Base-by-base conservation (phyloP, 169 alveolate genomes). In the Plasmodium vivax region DNA sequence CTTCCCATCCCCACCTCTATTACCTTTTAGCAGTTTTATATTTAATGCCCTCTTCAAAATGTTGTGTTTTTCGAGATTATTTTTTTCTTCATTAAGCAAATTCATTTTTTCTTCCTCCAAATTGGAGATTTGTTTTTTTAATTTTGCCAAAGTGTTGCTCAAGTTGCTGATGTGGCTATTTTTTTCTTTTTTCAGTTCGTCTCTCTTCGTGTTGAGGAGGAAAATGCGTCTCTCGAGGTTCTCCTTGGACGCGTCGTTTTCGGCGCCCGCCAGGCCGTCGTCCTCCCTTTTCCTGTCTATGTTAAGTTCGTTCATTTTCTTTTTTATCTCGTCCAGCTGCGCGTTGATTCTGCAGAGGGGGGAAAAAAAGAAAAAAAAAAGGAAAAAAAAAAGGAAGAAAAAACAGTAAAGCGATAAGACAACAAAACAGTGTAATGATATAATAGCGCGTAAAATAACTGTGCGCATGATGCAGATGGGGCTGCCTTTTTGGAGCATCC, bases 141-240 rank as follows among this genome's bases (percentile, higher is more conserved):
- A 72, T 51, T 85, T 85, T 9, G 34, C 19, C 47, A 85, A 32
- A 4, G 84, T 73, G 12, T 16, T 41, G 27, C 10, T 72, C 47
- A 85, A 45, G n/a, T 47, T 85, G 58, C 79, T 85, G 51, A 85
- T 85, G 41, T 51, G 30, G 80, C 41, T 85, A 85, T 85, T 85
- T 85, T 85, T 85, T 85, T 85, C 93, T 51, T 85, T 85, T 56
- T 85, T 85, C 14, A 85, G 16, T 43, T 85, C 93, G 30, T 85
- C 93, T 56, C 93, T 85, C 58, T 85, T 85, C 7, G 93, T 85
- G 43, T 85, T 85, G 23, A 85, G 80, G 30, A 36, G 7, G 43
- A 85, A 85, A 6, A 85, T 85, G n/a, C 77, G 51, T 72, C 82
- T 51, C 75, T 82, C 92, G 9, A 90, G 36, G 79, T 45, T 47